Base-by-base conservation (phyloP, 2,329 filamentous ascomycete species). In the Xylaria sp. region DNA sequence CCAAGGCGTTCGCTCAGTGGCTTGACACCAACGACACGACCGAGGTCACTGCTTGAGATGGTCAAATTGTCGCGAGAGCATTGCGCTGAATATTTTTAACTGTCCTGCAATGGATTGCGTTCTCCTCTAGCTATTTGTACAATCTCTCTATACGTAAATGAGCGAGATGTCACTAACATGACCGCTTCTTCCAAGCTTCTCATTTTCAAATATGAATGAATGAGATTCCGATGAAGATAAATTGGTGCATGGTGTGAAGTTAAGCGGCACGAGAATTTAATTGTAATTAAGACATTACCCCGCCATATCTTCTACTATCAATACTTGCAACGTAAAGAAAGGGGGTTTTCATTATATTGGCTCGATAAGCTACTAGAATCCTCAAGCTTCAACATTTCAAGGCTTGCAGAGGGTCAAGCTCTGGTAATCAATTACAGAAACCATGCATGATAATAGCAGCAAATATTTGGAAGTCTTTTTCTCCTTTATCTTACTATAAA, bases 1-100 rank as follows among this genome's bases (percentile, higher is more conserved):
- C 42, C 2, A 25, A 25, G 35, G 6, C 12, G 0, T 6, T 48
- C 6, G 23, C 51, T 9, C 5, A 32, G 8, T 55, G 27, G 59
- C 44, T 59, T 13, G 67, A 69, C 55, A 42, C 67, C 6, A 69
- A 69, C 18, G 63, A 63, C n/a, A 69, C 67, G 9, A 60, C 58
- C 13, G 67, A 69, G 37, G 63, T 69, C 8, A 66, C 59, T 5
- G 54, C 59, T 42, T 69, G 27, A 66, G 32, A 23, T 3, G n/a
- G 13, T 42, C 10, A 35, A 35, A 9, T 9, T 35, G 32, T 10
- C 2, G 32, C 32, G 32, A 35, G 8, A 35, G 32, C 8, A 9
- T 35, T 35, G 32, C 8, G 10, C 32, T 10, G 32, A 35, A 9
- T 6, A 10, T 35, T 35, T 35, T 6, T 35, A 6, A 35, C 32